Base-by-base conservation (phyloP, 139 green algal species). In the Chlorella sp. region DNA sequence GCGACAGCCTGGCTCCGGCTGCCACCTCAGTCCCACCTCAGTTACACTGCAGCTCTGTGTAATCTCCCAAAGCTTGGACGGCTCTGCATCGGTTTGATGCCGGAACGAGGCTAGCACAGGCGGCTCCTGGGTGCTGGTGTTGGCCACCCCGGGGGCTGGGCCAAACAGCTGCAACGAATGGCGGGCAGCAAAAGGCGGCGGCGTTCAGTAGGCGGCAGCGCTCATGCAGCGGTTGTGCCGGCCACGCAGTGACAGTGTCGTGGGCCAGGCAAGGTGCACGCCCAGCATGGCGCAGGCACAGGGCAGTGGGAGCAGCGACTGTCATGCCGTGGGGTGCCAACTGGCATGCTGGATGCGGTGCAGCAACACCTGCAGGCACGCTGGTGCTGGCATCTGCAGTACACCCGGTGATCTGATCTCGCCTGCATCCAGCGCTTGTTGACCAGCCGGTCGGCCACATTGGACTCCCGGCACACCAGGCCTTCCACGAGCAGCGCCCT, bases 381-480 rank as follows among this genome's bases (percentile, higher is more conserved):
- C n/a, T n/a, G n/a, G n/a, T n/a, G n/a, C n/a, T n/a, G n/a, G n/a
- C n/a, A n/a, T n/a, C n/a, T n/a, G n/a, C 44, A 55, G 44, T 11
- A 55, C 44, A 55, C 44, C 44, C 7, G 44, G 44, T 11, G 11
- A 60, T 21, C 51, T 7, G 13, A 60, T 18, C 51, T 20, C 51
- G 21, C 51, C 63, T 64, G 78, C 78, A 83, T 83, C 76, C 76
- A 83, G 28, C 78, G 78, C 62, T 74, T 74, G 78, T 83, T 83
- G 17, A 74, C 78, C 28, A 83, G 78, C 13, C 39, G 17, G 23
- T 47, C 63, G 28, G 78, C 78, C 39, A 83, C 63, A 30, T 83
- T 83, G 78, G 28, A 55, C 41, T 83, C 78, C 7, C 78, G 78
- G 63, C 63, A 74, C 26, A 83, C 78, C 63, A 44, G n/a, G 12